These are phyloP conservation scores for Corylus heterophylla DNA, from an alignment of 306 rosid species.

Conservation along the genomic window DNA sequence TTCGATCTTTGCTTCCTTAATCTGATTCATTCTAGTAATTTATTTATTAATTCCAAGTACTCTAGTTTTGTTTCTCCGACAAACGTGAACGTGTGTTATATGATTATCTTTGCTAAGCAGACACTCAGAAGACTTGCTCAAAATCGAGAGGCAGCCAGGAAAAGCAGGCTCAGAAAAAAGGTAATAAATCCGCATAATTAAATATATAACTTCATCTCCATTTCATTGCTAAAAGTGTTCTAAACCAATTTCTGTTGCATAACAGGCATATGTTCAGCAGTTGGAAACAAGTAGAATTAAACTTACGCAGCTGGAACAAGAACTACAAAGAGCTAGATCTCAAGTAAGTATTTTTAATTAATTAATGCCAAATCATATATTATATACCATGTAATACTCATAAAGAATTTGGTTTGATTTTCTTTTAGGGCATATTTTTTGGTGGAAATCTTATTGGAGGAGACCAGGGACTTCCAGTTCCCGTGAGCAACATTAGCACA, in stretches of 20 bases:
- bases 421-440: constrained; percentile 61
- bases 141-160: constrained; percentile 99
- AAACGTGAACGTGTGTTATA: constrained; percentile 1
- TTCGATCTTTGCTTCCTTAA: constrained; percentile 11
- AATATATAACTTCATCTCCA: not conserved
- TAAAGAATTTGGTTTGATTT: constrained; percentile 10
- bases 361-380: constrained; percentile 8
- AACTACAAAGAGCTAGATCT: constrained; percentile 74
- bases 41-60: not conserved
- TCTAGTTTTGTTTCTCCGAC: not conserved
- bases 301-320: constrained; percentile 95
- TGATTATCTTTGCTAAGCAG: constrained; percentile 38
- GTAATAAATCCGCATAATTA: constrained; percentile 33
- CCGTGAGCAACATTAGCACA: constrained; percentile 61
- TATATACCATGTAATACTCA: not conserved
- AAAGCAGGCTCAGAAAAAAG: constrained; percentile 98
- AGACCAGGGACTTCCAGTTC: constrained; percentile 67
- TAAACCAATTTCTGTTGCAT: not conserved
- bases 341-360: constrained; percentile 49
- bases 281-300: constrained; percentile 91
- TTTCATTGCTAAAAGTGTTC: not conserved
- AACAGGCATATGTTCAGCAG: constrained; percentile 94
- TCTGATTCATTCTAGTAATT: not conserved
- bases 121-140: constrained; percentile 95
- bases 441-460: constrained; percentile 72